phyloP scores from a whole-genome alignment of 805 yeast species.

The Nakazawaea wickerhamii region DNA sequence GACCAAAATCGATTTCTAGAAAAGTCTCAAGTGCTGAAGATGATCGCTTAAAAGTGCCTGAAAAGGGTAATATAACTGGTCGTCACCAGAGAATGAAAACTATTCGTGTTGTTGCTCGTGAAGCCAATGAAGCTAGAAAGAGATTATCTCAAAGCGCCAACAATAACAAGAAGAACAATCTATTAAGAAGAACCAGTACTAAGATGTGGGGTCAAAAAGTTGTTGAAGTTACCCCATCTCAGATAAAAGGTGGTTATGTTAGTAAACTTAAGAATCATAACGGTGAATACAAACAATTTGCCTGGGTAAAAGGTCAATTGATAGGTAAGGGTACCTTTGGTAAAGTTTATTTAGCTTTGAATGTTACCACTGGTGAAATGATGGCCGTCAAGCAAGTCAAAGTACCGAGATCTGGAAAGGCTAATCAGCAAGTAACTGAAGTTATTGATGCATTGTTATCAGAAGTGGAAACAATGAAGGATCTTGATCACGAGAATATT shows the following conservation, averaged over 20 bases:
- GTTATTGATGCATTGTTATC: conserved; percentile 79
- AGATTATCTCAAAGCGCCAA: conserved; percentile 22
- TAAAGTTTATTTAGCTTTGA: conserved; percentile 83
- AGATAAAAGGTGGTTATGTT: conserved; percentile 55
- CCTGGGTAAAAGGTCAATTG: conserved; percentile 96
- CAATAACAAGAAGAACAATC: conserved; percentile 18
- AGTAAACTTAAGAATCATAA: conserved; percentile 58
- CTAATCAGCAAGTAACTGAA: conserved; percentile 43
- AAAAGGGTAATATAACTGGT: conserved; percentile 16
- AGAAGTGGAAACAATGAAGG: conserved; percentile 91
- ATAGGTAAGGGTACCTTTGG: conserved; percentile 98
- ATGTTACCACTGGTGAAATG: conserved; percentile 97
- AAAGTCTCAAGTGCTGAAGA: conserved; percentile 35
- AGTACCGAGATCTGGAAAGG: conserved; percentile 31
- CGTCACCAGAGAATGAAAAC: conserved; percentile 72
- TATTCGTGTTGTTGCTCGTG: conserved; percentile 88
- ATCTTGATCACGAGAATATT: conserved; percentile 87
- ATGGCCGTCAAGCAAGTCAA: conserved; percentile 96
- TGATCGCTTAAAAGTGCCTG: conserved; percentile 13
- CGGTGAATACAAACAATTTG: conserved; percentile 78
- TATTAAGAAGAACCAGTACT: conserved; percentile 73
- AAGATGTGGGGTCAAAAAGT: conserved; percentile 97
- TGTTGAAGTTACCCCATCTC: conserved; percentile 79
- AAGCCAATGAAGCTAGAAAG: conserved; percentile 66
- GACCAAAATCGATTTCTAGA: conserved; percentile 29